Evolutionary conservation across 2,329 filamentous ascomycete genomes (phyloP).

Genomic region (Pseudocercospora crystallina): DNA sequence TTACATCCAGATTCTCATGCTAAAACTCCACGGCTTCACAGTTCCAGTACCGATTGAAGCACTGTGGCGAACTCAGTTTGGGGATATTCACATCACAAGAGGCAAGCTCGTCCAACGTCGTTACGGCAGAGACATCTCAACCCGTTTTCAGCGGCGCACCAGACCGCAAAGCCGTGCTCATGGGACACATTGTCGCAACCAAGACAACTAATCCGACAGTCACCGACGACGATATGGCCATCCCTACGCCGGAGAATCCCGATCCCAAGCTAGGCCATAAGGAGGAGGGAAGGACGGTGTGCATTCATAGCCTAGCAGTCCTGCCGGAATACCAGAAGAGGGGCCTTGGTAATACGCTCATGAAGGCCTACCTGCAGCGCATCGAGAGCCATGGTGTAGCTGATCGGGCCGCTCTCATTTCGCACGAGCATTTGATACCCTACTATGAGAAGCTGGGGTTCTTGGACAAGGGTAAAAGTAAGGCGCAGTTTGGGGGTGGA

Average conservation of each 20-base stretch:
- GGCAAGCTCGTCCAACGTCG: slow-evolving; percentile 50
- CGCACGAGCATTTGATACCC: slow-evolving; percentile 68
- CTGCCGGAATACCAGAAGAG: slow-evolving; percentile 71
- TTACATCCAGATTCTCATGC: no score
- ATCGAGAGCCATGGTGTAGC: slow-evolving; percentile 69
- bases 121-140: slow-evolving; percentile 56
- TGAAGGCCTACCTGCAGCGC: slow-evolving; percentile 75
- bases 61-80: slow-evolving; percentile 73
- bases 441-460: slow-evolving; percentile 82
- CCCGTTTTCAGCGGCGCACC: slow-evolving; percentile 61
- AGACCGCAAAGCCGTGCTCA: slow-evolving; percentile 62
- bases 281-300: slow-evolving; percentile 71
- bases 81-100: slow-evolving; percentile 73
- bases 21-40: slow-evolving; percentile 37
- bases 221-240: slow-evolving; percentile 74
- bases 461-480: slow-evolving; percentile 64
- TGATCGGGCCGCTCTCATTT: slow-evolving; percentile 72
- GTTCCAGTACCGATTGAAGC: slow-evolving; percentile 74
- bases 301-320: slow-evolving; percentile 79
- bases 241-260: slow-evolving; percentile 52
- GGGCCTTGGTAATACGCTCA: slow-evolving; percentile 70
- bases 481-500: slow-evolving; percentile 71
- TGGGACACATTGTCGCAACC: slow-evolving; percentile 77
- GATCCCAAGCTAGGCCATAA: slow-evolving; percentile 65
- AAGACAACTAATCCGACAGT: slow-evolving; percentile 64